A percentile compares a stretch with the other conserved stretches of the same genome.
Evolutionary conservation across 768 basidiomycete genomes (phyloP).

Genomic region (Mrakia blollopis): DNA sequence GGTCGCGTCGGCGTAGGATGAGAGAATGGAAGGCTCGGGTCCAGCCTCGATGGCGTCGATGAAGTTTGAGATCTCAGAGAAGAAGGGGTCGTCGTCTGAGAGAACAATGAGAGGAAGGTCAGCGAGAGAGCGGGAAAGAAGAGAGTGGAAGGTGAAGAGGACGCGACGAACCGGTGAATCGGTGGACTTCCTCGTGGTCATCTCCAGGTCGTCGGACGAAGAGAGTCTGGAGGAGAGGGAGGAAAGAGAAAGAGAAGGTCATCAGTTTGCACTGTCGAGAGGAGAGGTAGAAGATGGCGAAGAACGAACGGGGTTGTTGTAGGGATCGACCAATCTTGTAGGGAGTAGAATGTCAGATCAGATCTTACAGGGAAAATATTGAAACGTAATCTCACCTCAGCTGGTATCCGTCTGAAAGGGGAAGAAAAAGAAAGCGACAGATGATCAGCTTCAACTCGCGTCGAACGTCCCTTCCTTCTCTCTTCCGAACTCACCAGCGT

Average conservation of each 20-base stretch:
- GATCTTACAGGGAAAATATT: neutral
- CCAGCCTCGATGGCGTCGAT: slow-evolving; percentile 85
- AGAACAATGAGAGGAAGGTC: neutral
- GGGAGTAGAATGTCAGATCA: slow-evolving; percentile 1
- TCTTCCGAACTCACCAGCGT: slow-evolving; percentile 48
- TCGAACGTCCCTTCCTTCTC: neutral
- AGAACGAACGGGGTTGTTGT: slow-evolving; percentile 63
- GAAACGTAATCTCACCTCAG: slow-evolving; percentile 35
- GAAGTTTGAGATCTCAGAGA: slow-evolving; percentile 84
- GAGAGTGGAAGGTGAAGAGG: neutral
- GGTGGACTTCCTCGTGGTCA: slow-evolving; percentile 45
- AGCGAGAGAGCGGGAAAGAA: neutral
- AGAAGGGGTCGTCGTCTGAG: slow-evolving; percentile 45
- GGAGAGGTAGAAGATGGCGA: neutral
- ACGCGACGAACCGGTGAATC: slow-evolving; percentile 12
- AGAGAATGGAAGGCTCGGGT: slow-evolving; percentile 72
- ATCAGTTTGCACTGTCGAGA: neutral
- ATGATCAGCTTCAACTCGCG: neutral
- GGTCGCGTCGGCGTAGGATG: slow-evolving; percentile 69
- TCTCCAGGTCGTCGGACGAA: slow-evolving; percentile 59
- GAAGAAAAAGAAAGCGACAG: neutral
- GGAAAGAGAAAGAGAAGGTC: neutral
- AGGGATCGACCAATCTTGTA: slow-evolving; percentile 62
- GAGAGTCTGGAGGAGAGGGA: slow-evolving; percentile 50
- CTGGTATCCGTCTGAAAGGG: slow-evolving; percentile 67